Base-by-base conservation (phyloP, 352 stramenopile genomes). In the Peronosclerospora sorghi region DNA sequence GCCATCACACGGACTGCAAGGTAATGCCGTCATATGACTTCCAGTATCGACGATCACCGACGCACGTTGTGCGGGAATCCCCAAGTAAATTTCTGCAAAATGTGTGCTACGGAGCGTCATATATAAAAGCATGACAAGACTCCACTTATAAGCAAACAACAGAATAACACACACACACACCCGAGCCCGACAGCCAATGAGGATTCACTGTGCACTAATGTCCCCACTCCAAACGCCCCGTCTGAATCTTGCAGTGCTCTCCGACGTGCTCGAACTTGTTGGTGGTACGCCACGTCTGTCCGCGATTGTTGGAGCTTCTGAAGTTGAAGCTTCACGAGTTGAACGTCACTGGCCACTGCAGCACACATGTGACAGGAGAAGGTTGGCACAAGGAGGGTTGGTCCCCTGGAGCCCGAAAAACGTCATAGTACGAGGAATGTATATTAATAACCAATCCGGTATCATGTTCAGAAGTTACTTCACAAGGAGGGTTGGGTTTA, bases 21-120 rank as follows among this genome's bases (percentile, higher is more conserved):
- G 80, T 19, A 92, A 48, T 29, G 80, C 80, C 9, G 77, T 92
- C 30, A 86, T 54, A 49, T 86, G 73, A 34, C 80, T 92, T 2
- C 80, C 80, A 5, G 80, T 92, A 32, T 92, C 80, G 5, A 89
- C 62, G 21, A 92, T 92, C 41, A 92, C 69, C 1, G 80, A 92
- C n/a, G 74, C 80, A 26, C 73, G 72, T 56, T 92, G 80, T 6
- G 75, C 60, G 4, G 80, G 80, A 6, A 88, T 67, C 1, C 80
- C 80, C 37, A 89, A 49, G 51, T 89, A 86, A 32, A 92, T 62
- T 50, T 89, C 77, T 9, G 80, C 77, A 34, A 87, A 92, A 34
- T 92, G 80, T 20, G 80, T 92, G 8, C 79, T 85, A 32, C 20
- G n/a, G n/a, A 62, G 14, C 48, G 13, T 15, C 28, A 34, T 36